phyloP scores from a whole-genome alignment of 768 basidiomycete genomes.

The Candolleomyces eurysporus region DNA sequence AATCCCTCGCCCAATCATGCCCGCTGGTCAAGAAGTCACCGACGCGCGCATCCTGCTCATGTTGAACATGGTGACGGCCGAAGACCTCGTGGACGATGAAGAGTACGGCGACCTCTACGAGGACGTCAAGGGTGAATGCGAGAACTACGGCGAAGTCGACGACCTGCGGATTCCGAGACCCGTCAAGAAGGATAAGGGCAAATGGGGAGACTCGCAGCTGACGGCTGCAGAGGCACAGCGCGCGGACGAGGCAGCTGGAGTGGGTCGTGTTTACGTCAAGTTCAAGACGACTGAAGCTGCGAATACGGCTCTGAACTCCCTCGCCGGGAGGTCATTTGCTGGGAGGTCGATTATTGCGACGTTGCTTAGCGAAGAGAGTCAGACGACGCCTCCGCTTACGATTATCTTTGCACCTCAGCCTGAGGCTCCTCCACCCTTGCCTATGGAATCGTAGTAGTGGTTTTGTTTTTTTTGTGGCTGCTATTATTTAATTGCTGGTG shows the following conservation, averaged over 20 bases:
- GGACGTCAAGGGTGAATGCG: conserved; percentile 90
- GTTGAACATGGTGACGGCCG: conserved; percentile 97
- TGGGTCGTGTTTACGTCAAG: conserved; percentile 95
- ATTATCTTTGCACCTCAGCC: conserved; percentile 85
- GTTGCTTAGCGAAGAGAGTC: conserved; percentile 77
- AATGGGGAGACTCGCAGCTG: conserved; percentile 71
- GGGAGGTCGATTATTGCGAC: conserved; percentile 88
- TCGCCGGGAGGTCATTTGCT: conserved; percentile 88
- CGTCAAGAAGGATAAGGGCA: conserved; percentile 79
- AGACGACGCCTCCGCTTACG: conserved; percentile 79
- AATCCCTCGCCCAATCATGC: conserved; percentile 86
- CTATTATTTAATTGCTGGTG: neutral
- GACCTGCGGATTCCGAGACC: conserved; percentile 90
- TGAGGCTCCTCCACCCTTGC: conserved; percentile 77
- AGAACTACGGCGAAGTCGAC: conserved; percentile 74
- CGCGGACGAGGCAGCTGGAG: conserved; percentile 85
- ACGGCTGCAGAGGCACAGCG: conserved; percentile 65
- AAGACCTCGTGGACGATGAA: conserved; percentile 85
- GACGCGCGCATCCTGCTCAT: conserved; percentile 89
- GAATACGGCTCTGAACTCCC: conserved; percentile 69
- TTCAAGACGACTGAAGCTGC: conserved; percentile 65
- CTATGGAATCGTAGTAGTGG: conserved; percentile 30
- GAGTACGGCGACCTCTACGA: conserved; percentile 95
- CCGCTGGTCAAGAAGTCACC: conserved; percentile 64
- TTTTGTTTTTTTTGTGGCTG: neutral